phyloP scores from a whole-genome alignment of 108 stramenopile species.

The Hondaea fermentalgiana region DNA sequence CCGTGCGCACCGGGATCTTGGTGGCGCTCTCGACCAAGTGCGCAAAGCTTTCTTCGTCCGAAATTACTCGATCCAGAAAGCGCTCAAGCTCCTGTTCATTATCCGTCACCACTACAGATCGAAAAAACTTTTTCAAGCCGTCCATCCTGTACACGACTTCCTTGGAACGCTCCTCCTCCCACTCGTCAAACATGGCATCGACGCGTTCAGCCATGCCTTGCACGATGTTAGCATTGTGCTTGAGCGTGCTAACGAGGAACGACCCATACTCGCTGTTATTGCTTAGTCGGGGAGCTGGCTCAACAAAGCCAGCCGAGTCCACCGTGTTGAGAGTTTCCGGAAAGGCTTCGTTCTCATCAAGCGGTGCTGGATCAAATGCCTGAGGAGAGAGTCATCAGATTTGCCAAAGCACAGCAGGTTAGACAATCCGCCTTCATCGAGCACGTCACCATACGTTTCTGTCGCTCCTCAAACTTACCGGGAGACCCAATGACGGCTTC shows the following conservation, averaged over 20 bases:
- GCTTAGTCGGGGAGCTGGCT: neutral
- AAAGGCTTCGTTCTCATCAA: neutral
- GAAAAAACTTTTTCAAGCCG: neutral
- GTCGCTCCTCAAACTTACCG: neutral
- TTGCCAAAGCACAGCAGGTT: neutral
- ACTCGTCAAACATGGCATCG: neutral
- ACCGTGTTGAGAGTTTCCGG: neutral
- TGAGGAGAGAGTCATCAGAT: neutral
- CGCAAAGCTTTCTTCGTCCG: neutral
- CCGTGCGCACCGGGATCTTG: neutral
- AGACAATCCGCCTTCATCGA: neutral
- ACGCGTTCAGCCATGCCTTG: neutral
- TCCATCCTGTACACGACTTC: slow-evolving; percentile 1
- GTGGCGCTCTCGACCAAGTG: neutral
- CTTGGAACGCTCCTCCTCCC: slow-evolving; percentile 6
- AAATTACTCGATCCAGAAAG: neutral
- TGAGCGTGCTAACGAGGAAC: neutral
- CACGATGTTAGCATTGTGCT: neutral
- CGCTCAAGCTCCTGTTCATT: neutral
- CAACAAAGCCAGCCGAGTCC: neutral
- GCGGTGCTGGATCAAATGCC: neutral
- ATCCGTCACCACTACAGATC: neutral
- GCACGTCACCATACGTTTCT: too few species aligned
- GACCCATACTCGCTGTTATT: neutral
- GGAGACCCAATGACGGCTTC: neutral